Evolutionary conservation across 2,329 filamentous ascomycete species (phyloP).

Genomic region (Ophidiomyces ophidiicola): DNA sequence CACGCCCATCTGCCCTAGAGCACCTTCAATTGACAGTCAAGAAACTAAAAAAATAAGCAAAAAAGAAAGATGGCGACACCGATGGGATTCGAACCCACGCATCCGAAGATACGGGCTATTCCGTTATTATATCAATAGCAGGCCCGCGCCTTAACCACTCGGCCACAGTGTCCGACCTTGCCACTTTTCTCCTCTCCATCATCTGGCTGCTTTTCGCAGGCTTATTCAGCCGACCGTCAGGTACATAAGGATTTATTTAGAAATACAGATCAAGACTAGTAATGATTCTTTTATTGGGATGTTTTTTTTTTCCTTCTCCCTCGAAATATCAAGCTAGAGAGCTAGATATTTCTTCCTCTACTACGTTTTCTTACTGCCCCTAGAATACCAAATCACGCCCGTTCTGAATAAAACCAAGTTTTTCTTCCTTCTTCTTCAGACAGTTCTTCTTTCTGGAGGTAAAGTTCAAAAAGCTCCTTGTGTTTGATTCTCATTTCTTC

Average conservation of each 20-base stretch:
- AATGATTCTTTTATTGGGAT: too few relatives aligned
- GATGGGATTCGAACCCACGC: conserved; percentile 9
- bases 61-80: conserved; percentile 5
- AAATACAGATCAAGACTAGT: not conserved
- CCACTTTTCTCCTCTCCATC: not conserved
- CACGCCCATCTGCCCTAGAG: too few relatives aligned
- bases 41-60: not conserved
- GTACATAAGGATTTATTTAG: too few relatives aligned
- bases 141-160: conserved; percentile 8
- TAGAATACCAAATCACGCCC: not conserved
- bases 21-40: not conserved
- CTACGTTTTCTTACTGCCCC: too few relatives aligned
- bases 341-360: too few relatives aligned
- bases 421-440: conserved; percentile 5
- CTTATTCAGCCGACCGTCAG: not conserved
- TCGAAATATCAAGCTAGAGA: too few relatives aligned
- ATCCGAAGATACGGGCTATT: conserved; percentile 6
- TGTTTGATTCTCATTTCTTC: conserved; percentile 7
- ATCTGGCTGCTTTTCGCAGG: not conserved
- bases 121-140: conserved; percentile 1
- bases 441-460: conserved; percentile 4
- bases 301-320: too few relatives aligned
- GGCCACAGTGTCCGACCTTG: conserved; percentile 1
- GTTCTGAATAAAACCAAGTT: not conserved
- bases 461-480: not conserved